phyloP scores from a whole-genome alignment of 352 stramenopile species.

The Pythium rhizo-oryzae region DNA sequence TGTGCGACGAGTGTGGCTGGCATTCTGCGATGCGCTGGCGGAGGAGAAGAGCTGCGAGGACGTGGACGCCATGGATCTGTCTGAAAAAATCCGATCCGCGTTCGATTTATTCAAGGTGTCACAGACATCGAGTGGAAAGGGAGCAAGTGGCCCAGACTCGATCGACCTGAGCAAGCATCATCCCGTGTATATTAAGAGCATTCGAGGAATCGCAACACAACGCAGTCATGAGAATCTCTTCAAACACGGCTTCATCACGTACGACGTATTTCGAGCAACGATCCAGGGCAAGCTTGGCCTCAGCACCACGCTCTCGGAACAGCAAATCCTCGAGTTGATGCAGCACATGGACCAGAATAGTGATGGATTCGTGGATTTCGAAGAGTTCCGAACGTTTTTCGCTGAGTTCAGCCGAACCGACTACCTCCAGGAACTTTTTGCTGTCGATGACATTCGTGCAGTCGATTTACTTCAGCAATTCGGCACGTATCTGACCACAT shows the following conservation, averaged over 20 bases:
- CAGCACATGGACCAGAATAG: conserved; percentile 91
- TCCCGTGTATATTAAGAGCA: conserved; percentile 31
- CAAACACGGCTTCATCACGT: conserved; percentile 60
- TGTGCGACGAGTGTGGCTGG: conserved; percentile 72
- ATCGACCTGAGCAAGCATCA: conserved; percentile 31
- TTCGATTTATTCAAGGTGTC: conserved; percentile 66
- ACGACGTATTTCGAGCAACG: conserved; percentile 77
- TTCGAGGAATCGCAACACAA: conserved; percentile 35
- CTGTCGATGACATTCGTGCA: conserved; percentile 70
- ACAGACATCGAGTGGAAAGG: conserved; percentile 22
- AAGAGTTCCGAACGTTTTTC: conserved; percentile 91
- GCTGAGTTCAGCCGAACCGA: conserved; percentile 73
- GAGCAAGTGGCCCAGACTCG: conserved; percentile 10
- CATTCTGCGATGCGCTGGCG: conserved; percentile 61
- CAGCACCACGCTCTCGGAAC: conserved; percentile 70
- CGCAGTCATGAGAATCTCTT: conserved; percentile 53
- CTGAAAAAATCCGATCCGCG: conserved; percentile 66
- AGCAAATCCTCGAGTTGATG: conserved; percentile 94
- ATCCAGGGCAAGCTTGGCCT: conserved; percentile 67
- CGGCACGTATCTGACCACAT: conserved; percentile 45
- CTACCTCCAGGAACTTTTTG: conserved; percentile 77
- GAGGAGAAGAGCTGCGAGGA: conserved; percentile 36
- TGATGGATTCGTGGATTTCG: conserved; percentile 88
- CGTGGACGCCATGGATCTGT: conserved; percentile 51
- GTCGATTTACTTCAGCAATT: conserved; percentile 76